Evolutionary conservation across 371 early-diverging fungal species (phyloP).

Genomic region (Mucor racemosus): DNA sequence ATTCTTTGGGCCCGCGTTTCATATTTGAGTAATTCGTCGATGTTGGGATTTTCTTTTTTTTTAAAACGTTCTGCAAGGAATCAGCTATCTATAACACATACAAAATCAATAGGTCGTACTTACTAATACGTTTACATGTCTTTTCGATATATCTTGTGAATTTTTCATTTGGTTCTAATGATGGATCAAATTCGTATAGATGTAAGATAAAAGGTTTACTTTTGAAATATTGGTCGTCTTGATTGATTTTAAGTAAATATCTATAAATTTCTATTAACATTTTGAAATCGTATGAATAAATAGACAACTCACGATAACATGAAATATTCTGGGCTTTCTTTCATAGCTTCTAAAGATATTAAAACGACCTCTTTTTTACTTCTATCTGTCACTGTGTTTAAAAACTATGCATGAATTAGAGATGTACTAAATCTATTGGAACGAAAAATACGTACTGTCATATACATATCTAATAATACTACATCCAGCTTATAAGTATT

Average conservation of each 20-base stretch:
- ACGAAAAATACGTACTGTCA: background rate
- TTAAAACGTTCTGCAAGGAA: background rate
- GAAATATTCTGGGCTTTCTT: background rate
- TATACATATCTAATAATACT: background rate
- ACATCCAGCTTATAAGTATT: background rate
- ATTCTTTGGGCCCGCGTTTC: background rate
- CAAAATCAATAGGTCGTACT: background rate
- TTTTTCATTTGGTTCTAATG: background rate
- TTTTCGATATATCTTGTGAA: background rate
- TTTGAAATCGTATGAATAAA: background rate
- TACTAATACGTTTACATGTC: background rate
- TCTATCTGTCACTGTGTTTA: background rate
- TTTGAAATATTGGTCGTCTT: background rate
- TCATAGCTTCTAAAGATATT: background rate
- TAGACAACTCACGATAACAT: slow-evolving; percentile 13
- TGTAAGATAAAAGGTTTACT: background rate
- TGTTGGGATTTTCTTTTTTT: background rate
- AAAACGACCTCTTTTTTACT: background rate
- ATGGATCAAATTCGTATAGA: slow-evolving; percentile 7
- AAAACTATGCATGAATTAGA: slow-evolving; percentile 3
- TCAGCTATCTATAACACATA: background rate
- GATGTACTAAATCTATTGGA: background rate
- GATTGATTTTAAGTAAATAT: slow-evolving; percentile 2
- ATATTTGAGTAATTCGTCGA: background rate
- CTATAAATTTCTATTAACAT: background rate